Base-by-base conservation (phyloP, 2,329 filamentous ascomycete genomes). In the Penicillium nordicum region DNA sequence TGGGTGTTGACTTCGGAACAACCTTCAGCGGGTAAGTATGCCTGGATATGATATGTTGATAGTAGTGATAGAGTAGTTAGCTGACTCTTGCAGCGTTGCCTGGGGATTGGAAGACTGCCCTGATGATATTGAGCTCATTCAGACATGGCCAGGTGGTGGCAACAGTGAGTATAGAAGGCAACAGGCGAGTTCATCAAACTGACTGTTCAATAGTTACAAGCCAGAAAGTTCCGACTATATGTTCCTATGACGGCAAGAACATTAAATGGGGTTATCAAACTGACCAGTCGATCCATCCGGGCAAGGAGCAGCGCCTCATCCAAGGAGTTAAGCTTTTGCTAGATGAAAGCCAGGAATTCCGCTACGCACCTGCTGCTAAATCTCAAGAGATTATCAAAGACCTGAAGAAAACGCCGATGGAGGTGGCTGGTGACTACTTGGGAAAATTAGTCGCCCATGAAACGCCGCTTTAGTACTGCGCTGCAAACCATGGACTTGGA, bases 1-100 rank as follows among this genome's bases (percentile, higher is more conserved):
- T 71, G 12, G 68, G 65, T 1, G 41, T 70, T 23, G 69, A 71
- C 45, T 71, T 70, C 46, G 69, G 68, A 2, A 72, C 68, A 14
- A 71, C 69, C 9, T 72, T 63, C 47, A 70, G 65, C 43, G 67
- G 69, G 66, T 69, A 51, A 29, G 55, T 51, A 14, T 23, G 5
- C 7, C 8, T n/a, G 2, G 30, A 34, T 21, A 21, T 21, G 14
- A 1, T 21, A 2, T 34, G 2, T 16, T 42, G 23, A 2, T 16
- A 10, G 18, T n/a, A 5, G 11, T 23, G 2, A 7, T 2, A 0
- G 8, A 16, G 18, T 23, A 32, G 7, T 11, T 1, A 3, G 3
- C 41, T 60, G 5, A 58, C 11, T 0, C 11, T 43, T 2, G 10
- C 6, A 67, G 62, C 7, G 37, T 64, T 25, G 67, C 63, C 4